These are phyloP conservation scores for Lactifluus rugatus DNA, from an alignment of 768 basidiomycete genomes.

Conservation along the genomic window DNA sequence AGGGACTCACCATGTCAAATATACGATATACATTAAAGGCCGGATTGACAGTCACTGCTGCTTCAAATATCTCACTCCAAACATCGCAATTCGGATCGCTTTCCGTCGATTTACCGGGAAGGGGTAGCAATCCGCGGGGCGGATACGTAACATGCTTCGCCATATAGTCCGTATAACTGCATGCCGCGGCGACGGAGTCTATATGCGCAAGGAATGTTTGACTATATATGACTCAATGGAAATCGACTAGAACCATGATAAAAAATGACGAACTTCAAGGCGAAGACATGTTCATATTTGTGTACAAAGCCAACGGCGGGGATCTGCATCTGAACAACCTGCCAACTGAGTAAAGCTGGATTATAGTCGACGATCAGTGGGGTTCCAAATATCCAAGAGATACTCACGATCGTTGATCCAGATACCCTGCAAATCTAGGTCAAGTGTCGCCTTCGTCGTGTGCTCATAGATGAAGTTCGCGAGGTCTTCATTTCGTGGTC, in stretches of 20 bases:
- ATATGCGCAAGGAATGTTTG: conserved; percentile 52
- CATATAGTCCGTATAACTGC: conserved; percentile 55
- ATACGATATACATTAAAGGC: conserved; percentile 73
- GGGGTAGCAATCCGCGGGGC: conserved; percentile 53
- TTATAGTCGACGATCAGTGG: not conserved
- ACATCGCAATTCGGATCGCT: conserved; percentile 49
- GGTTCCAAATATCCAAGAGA: not conserved
- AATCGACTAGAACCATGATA: not conserved
- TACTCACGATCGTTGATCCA: conserved; percentile 64
- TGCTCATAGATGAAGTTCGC: conserved; percentile 65
- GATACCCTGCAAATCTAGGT: conserved; percentile 54
- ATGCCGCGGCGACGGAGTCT: conserved; percentile 41
- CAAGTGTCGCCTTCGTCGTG: conserved; percentile 32
- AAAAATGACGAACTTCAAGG: conserved; percentile 48
- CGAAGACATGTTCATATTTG: conserved; percentile 59
- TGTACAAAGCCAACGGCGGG: conserved; percentile 68
- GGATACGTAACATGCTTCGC: conserved; percentile 58
- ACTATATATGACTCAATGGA: conserved; percentile 26
- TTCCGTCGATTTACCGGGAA: conserved; percentile 48
- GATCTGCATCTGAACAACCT: conserved; percentile 57
- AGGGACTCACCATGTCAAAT: conserved; percentile 46
- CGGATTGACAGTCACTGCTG: conserved; percentile 53
- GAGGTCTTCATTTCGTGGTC: conserved; percentile 38
- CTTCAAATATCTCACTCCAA: conserved; percentile 57
- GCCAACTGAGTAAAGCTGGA: conserved; percentile 50